Percentiles rank a stretch among this genome's conserved stretches.
phyloP scores from a whole-genome alignment of 768 basidiomycete genomes.

The Hydnomerulius pinastri region DNA sequence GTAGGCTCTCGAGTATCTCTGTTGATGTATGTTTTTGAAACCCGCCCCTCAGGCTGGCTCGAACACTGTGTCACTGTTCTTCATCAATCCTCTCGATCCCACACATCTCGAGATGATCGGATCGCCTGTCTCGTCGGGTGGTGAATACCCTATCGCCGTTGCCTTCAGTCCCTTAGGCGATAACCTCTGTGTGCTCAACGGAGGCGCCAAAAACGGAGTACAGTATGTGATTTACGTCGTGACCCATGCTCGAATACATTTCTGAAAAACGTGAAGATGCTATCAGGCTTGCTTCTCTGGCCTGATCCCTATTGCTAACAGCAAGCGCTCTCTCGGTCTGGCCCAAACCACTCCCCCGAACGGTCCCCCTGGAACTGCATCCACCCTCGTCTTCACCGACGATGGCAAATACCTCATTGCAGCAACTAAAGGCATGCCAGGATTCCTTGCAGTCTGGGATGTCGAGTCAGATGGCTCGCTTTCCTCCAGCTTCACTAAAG shows the following conservation, averaged over 20 bases:
- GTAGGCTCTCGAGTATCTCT: conserved; percentile 18
- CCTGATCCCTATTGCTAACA: conserved; percentile 40
- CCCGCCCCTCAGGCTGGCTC: conserved; percentile 42
- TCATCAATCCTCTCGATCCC: conserved; percentile 45
- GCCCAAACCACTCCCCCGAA: conserved; percentile 51
- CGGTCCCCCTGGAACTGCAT: conserved; percentile 46
- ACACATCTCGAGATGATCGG: conserved; percentile 44
- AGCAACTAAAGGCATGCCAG: conserved; percentile 51
- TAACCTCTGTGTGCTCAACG: conserved; percentile 38
- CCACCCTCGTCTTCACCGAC: conserved; percentile 49
- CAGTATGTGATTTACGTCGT: conserved; percentile 23
- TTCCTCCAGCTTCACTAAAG: conserved; percentile 39
- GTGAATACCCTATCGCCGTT: conserved; percentile 53
- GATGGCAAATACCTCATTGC: conserved; percentile 46
- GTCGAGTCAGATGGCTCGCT: conserved; percentile 46
- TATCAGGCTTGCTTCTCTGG: conserved; percentile 21
- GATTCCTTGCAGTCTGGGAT: conserved; percentile 54
- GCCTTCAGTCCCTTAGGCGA: conserved; percentile 34
- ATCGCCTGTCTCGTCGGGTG: conserved; percentile 43
- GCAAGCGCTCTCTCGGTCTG: conserved; percentile 43
- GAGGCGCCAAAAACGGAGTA: conserved; percentile 38
- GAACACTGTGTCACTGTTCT: conserved; percentile 41
- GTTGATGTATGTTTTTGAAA: not conserved
- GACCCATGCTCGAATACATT: not conserved
- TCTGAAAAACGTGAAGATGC: not conserved